phyloP scores from a whole-genome alignment of 2,329 filamentous ascomycete genomes.

The Aspergillus glaucus region DNA sequence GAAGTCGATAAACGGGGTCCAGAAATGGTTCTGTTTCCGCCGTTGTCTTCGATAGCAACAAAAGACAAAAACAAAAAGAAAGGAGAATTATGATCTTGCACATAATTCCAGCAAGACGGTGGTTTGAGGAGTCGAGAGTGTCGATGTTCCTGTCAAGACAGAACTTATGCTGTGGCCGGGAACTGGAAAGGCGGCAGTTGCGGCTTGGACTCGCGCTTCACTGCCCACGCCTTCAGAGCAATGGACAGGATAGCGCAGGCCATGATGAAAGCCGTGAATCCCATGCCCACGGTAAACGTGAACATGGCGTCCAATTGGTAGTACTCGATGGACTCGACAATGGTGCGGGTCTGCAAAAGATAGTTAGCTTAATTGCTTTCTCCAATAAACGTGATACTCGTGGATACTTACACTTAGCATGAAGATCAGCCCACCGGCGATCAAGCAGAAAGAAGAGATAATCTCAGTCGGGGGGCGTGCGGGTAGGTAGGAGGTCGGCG shows the following conservation, averaged over 20 bases:
- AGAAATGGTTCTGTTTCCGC: slow-evolving; percentile 1
- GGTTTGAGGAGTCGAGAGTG: background rate
- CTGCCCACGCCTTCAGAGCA: slow-evolving; percentile 82
- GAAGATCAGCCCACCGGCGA: slow-evolving; percentile 82
- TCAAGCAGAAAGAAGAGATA: slow-evolving; percentile 78
- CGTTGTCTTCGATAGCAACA: background rate
- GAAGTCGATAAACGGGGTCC: slow-evolving; percentile 1
- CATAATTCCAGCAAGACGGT: background rate
- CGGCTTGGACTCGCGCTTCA: slow-evolving; percentile 38
- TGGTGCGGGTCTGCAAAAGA: slow-evolving; percentile 60
- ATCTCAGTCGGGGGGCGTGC: slow-evolving; percentile 85
- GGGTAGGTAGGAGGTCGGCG: slow-evolving; percentile 72
- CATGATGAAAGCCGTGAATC: slow-evolving; percentile 75
- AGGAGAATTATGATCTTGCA: too few relatives aligned
- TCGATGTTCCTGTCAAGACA: background rate
- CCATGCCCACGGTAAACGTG: slow-evolving; percentile 82
- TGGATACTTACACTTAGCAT: slow-evolving; percentile 71
- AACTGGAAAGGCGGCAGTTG: slow-evolving; percentile 26
- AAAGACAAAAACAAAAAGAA: too few relatives aligned
- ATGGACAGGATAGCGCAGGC: slow-evolving; percentile 73
- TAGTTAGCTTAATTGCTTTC: slow-evolving; percentile 16
- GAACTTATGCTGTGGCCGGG: slow-evolving; percentile 10
- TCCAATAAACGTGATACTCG: background rate
- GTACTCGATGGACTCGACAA: slow-evolving; percentile 67
- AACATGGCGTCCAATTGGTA: slow-evolving; percentile 86